A percentile compares a stretch with the other conserved stretches of the same genome.
Evolutionary conservation across 2,329 filamentous ascomycete species (phyloP).

Genomic region (Xenoacremonium recifei): DNA sequence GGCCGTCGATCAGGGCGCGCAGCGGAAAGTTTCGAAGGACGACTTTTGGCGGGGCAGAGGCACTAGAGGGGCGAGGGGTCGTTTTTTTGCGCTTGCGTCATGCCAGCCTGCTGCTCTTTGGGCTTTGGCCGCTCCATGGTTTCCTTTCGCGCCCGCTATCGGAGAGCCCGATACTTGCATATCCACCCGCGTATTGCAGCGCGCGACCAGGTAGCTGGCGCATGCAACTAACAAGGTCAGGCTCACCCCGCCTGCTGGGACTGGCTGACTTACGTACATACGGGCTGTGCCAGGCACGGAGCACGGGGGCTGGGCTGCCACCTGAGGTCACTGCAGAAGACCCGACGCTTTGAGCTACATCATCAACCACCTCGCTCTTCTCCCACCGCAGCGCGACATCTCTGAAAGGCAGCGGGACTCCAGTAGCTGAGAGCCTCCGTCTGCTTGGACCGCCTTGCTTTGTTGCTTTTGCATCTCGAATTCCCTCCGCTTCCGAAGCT

Average conservation of each 20-base stretch:
- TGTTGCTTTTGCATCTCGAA: slow-evolving; percentile 4
- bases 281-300: neutral
- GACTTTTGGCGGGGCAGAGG: slow-evolving; percentile 26
- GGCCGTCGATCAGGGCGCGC: slow-evolving; percentile 13
- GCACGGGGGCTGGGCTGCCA: neutral
- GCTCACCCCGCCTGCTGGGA: slow-evolving; percentile 3
- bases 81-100: slow-evolving; percentile 23
- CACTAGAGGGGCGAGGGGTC: slow-evolving; percentile 6
- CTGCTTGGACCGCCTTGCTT: neutral
- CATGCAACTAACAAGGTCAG: slow-evolving; percentile 11
- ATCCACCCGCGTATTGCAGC: slow-evolving; percentile 5
- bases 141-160: slow-evolving; percentile 4
- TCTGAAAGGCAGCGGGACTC: slow-evolving; percentile 7
- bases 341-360: slow-evolving; percentile 22
- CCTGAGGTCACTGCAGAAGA: too few species aligned
- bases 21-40: slow-evolving; percentile 15
- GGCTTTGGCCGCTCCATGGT: too few species aligned
- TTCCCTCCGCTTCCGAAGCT: slow-evolving; percentile 15
- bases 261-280: too few species aligned
- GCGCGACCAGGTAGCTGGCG: neutral
- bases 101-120: too few species aligned
- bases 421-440: slow-evolving; percentile 6
- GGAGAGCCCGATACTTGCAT: slow-evolving; percentile 10
- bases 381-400: slow-evolving; percentile 13
- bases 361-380: slow-evolving; percentile 25